Evolutionary conservation across 306 rosid species (phyloP).

Genomic region (Lathyrus aphaca): DNA sequence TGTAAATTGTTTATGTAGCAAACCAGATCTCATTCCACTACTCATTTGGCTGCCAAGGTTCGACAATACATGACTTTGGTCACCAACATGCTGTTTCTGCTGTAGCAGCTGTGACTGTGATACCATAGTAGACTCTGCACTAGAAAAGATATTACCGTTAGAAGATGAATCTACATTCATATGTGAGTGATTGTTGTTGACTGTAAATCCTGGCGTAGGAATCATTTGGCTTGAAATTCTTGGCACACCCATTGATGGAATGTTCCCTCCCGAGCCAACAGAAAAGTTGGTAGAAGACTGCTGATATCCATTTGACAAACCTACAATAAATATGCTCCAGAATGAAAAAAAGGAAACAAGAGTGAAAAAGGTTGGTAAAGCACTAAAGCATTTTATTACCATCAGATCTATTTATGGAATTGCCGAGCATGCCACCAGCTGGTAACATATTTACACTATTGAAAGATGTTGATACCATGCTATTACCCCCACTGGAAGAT

Average conservation of each 20-base stretch:
- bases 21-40: slow-evolving; percentile 74
- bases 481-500: slow-evolving; percentile 55
- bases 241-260: slow-evolving; percentile 69
- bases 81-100: slow-evolving; percentile 73
- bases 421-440: slow-evolving; percentile 61
- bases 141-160: slow-evolving; percentile 64
- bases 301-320: slow-evolving; percentile 83
- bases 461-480: slow-evolving; percentile 55
- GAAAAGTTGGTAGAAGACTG: slow-evolving; percentile 76
- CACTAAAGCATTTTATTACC: slow-evolving; percentile 51
- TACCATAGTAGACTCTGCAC: slow-evolving; percentile 64
- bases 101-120: slow-evolving; percentile 72
- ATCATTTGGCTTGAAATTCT: slow-evolving; percentile 90
- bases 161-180: slow-evolving; percentile 66
- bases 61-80: slow-evolving; percentile 75
- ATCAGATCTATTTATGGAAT: slow-evolving; percentile 66
- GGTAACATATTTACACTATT: slow-evolving; percentile 70
- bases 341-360: slow-evolving; percentile 21
- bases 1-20: slow-evolving; percentile 78
- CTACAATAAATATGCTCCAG: slow-evolving; percentile 52
- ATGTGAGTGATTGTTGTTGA: slow-evolving; percentile 61
- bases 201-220: slow-evolving; percentile 92
- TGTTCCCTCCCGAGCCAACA: slow-evolving; percentile 70
- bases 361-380: slow-evolving; percentile 7
- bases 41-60: slow-evolving; percentile 74